Percentiles rank a stretch among this genome's conserved stretches.
phyloP scores from a whole-genome alignment of 2,329 filamentous ascomycete species.

The Ascochyta clinopodiicola region DNA sequence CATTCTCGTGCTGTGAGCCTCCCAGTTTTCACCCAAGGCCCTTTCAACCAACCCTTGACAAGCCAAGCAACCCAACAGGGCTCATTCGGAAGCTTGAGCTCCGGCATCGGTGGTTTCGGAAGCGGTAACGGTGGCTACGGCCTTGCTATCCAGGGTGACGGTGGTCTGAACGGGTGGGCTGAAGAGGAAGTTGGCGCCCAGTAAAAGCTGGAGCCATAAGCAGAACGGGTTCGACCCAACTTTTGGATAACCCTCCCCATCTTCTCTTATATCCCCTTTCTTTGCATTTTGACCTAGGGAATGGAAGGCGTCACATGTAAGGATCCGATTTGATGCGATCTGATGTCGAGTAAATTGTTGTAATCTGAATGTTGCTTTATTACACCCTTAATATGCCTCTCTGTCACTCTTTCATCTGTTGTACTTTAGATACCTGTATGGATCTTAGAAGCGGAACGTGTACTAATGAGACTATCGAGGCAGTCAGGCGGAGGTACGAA shows the following conservation, averaged over 20 bases:
- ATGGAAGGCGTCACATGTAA: slow-evolving; percentile 17
- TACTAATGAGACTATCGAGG: slow-evolving; percentile 8
- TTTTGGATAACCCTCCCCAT: slow-evolving; percentile 10
- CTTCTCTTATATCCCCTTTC: slow-evolving; percentile 23
- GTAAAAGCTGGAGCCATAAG: slow-evolving; percentile 30
- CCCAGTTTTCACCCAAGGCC: slow-evolving; percentile 71
- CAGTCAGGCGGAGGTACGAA: neutral
- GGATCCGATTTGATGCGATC: slow-evolving; percentile 16
- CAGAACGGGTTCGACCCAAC: neutral
- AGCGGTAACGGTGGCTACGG: slow-evolving; percentile 62
- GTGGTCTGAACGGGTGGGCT: slow-evolving; percentile 66
- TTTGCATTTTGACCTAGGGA: slow-evolving; percentile 23
- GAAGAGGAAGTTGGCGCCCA: slow-evolving; percentile 68
- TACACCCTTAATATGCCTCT: slow-evolving; percentile 24
- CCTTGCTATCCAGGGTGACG: slow-evolving; percentile 65
- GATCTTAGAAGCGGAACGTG: slow-evolving; percentile 13
- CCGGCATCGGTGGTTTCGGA: slow-evolving; percentile 64
- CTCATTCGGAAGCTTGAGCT: slow-evolving; percentile 65
- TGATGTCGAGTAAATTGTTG: slow-evolving; percentile 29
- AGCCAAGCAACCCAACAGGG: slow-evolving; percentile 49
- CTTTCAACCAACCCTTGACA: slow-evolving; percentile 55
- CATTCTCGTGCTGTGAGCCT: slow-evolving; percentile 88
- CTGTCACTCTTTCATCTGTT: slow-evolving; percentile 25
- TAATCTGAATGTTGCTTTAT: slow-evolving; percentile 27
- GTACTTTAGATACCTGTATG: slow-evolving; percentile 37